Evolutionary conservation across 129 eudicot genomes (phyloP).

Genomic region (Arctium minus): DNA sequence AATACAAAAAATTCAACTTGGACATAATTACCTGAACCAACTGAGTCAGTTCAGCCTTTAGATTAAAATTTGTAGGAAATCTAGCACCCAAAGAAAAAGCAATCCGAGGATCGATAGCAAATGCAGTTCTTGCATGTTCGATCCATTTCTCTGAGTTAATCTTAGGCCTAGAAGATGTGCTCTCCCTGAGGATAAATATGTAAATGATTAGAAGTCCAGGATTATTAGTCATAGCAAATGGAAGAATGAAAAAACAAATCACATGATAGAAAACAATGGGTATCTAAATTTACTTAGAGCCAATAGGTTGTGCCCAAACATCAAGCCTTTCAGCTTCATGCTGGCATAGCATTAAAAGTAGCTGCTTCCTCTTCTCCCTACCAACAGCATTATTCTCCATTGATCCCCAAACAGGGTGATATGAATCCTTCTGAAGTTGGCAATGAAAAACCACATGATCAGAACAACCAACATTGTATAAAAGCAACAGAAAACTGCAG

Average conservation of each 20-base stretch:
- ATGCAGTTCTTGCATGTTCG: slow-evolving; percentile 86
- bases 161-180: slow-evolving; percentile 52
- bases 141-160: slow-evolving; percentile 88
- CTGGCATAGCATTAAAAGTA: slow-evolving; percentile 93
- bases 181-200: slow-evolving; percentile 49
- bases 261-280: not conserved
- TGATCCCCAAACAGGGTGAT: slow-evolving; percentile 95
- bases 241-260: not conserved
- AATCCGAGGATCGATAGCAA: slow-evolving; percentile 90
- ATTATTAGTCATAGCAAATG: slow-evolving; percentile 3
- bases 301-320: slow-evolving; percentile 94
- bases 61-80: slow-evolving; percentile 70
- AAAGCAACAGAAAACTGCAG: not conserved
- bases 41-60: slow-evolving; percentile 73
- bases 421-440: slow-evolving; percentile 59
- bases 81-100: slow-evolving; percentile 85
- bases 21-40: slow-evolving; percentile 68
- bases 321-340: slow-evolving; percentile 97
- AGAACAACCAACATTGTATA: slow-evolving; percentile 10
- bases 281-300: slow-evolving; percentile 56
- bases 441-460: slow-evolving; percentile 12
- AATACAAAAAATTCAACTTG: not conserved
- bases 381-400: slow-evolving; percentile 70
- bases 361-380: slow-evolving; percentile 84
- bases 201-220: slow-evolving; percentile 13